Evolutionary conservation across 139 green algal species (phyloP), one percentile per base, ranked within the genome.

Genomic region (Pseudopediastrum boryanum): DNA sequence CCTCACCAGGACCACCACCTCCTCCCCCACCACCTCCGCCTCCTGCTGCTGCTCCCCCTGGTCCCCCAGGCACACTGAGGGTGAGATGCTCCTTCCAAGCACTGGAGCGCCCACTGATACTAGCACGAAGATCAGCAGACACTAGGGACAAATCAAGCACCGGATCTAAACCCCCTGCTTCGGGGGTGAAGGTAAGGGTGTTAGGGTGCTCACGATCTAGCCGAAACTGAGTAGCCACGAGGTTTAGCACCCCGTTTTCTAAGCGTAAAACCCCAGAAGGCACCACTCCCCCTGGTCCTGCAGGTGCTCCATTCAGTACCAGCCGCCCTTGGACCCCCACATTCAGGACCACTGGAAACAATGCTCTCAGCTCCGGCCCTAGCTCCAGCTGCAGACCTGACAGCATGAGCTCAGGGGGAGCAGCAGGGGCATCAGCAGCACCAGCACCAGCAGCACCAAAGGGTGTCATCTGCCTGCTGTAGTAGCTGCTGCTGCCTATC

Each of bases 341-440:
- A 81, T 97, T 97, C 61, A 98, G 83, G 54, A 99, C 93, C 46
- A 98, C 87, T 2, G 95, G 95, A 83, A 97, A 98, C 66, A 95
- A 78, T 3, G 92, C 90, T 1, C 93, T 75, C 73, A 98, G 87
- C 71, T 99, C 95, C 2, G 95, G 95, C 1, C 95, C 95, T 65
- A 98, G 85, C 44, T 81, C 65, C 23, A 98, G 61, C 63, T 83
- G 52, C 50, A 90, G 50, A 2, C 78, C 69, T 3, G n/a, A 46
- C 66, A 90, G 80, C 67, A 64, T 31, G 79, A 90, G 71, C 31
- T 65, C 59, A 94, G 84, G 33, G 81, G 81, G 46, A 86, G 61
- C 61, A 90, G 82, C 2, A 31, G 19, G 29, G 29, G 31, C 62
- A 71, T 1, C 4, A 29, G 33, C 62, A 71, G 7, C 23, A 1